Conservation (phyloP, 495 filamentous ascomycete species). For the Staphylotrichum longicolle region DNA sequence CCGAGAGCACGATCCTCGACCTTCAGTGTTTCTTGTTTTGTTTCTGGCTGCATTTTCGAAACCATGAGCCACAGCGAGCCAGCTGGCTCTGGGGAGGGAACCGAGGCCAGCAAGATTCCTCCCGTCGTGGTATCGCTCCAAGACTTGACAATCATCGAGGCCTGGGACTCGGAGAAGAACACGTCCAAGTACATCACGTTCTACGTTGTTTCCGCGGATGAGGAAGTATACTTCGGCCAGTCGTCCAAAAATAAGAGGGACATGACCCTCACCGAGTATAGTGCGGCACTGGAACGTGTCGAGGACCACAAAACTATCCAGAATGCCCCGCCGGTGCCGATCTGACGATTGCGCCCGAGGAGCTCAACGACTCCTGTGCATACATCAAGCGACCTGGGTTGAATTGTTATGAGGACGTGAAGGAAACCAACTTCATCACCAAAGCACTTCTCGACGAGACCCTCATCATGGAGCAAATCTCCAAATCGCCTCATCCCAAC, state of each 20-base stretch:
- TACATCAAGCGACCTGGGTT: conserved; percentile 26
- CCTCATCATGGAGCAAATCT: conserved; percentile 9
- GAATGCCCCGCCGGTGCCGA: conserved; percentile 1
- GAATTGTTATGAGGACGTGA: conserved; percentile 21
- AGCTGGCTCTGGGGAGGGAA: no score
- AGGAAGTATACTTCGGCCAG: conserved; percentile 26
- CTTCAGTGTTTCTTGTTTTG: no score
- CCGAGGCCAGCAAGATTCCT: no score
- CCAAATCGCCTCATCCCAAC: background rate
- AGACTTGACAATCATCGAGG: conserved; percentile 1
- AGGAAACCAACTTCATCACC: conserved; percentile 17
- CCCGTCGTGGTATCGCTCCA: background rate
- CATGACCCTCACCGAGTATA: conserved; percentile 17
- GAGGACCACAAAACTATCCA: conserved; percentile 26
- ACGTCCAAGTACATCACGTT: conserved; percentile 25
- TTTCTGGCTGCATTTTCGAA: no score
- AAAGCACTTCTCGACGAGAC: conserved; percentile 21
- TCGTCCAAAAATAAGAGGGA: conserved; percentile 20
- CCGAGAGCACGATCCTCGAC: no score
- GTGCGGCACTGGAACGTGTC: conserved; percentile 20
- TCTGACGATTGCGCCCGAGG: conserved; percentile 23
- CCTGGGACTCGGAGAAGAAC: background rate
- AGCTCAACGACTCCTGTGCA: conserved; percentile 16
- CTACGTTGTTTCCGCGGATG: conserved; percentile 6
- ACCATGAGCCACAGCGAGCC: no score